phyloP scores from a whole-genome alignment of 169 alveolate species.

The Eimeria falciformis region DNA sequence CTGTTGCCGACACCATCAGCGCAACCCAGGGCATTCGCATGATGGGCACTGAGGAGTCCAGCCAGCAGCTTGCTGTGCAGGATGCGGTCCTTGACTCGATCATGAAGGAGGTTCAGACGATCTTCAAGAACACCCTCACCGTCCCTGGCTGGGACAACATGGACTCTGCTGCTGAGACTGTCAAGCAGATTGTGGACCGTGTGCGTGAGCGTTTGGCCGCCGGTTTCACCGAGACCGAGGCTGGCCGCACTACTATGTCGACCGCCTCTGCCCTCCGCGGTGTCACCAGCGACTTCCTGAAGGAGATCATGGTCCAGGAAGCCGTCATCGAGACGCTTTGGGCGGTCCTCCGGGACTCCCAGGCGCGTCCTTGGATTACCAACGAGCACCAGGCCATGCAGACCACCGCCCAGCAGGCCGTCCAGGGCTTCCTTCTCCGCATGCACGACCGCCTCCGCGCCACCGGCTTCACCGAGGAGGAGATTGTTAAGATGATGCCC shows the following conservation, averaged over 20 bases:
- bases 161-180: constrained; percentile 20
- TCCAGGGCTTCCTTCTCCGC: constrained; percentile 7
- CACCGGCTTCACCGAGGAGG: constrained; percentile 43
- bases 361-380: constrained; percentile 5
- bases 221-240: not conserved
- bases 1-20: not conserved
- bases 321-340: constrained; percentile 29
- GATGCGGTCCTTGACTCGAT: constrained; percentile 26
- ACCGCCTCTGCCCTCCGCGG: constrained; percentile 31
- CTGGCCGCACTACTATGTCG: not conserved
- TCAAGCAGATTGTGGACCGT: not conserved
- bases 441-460: constrained; percentile 4
- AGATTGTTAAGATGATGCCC: not conserved
- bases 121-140: not conserved
- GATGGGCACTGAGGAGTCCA: not conserved
- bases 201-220: constrained; percentile 1
- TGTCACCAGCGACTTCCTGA: constrained; percentile 15
- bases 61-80: not conserved
- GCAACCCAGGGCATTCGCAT: not conserved
- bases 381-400: constrained; percentile 16
- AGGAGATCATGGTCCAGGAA: constrained; percentile 34
- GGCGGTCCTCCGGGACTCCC: constrained; percentile 27
- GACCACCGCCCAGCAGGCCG: not conserved
- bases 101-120: constrained; percentile 18
- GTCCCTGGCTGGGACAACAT: constrained; percentile 48